Percentiles rank a stretch among this genome's conserved stretches.
These are phyloP conservation scores for Starmera quercuum DNA, from an alignment of 805 yeast species.

Conservation along the genomic window DNA sequence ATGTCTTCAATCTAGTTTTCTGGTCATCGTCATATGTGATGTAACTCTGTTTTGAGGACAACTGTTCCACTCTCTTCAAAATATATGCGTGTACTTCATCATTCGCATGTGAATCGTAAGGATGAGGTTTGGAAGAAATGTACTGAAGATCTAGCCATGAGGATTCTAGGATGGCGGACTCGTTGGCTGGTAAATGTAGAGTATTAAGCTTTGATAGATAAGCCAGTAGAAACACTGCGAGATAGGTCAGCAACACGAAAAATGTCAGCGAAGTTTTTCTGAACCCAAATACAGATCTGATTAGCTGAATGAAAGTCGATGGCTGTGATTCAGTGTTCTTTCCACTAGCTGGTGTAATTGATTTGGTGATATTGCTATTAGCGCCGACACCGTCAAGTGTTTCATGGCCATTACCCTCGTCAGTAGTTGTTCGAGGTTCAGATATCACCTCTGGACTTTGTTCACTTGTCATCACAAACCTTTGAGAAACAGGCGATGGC, in stretches of 20 bases:
- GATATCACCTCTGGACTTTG: no score
- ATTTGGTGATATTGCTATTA: no score
- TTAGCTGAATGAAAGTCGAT: conserved; percentile 11
- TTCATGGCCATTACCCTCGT: no score
- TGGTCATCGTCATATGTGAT: conserved; percentile 30
- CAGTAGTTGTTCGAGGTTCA: no score
- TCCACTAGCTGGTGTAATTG: no score
- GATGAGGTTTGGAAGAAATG: conserved; percentile 63
- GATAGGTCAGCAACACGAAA: conserved; percentile 40
- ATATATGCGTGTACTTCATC: conserved; percentile 70
- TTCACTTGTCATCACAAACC: no score
- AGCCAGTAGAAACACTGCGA: conserved; percentile 31
- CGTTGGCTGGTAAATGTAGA: conserved; percentile 34
- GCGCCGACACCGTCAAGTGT: no score
- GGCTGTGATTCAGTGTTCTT: no score
- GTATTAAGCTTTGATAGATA: conserved; percentile 32
- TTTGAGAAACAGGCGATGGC: no score
- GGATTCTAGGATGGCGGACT: conserved; percentile 28
- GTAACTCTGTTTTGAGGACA: conserved; percentile 21
- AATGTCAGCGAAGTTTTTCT: conserved; percentile 64
- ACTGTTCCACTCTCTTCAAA: conserved; percentile 29
- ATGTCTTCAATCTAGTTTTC: conserved; percentile 29
- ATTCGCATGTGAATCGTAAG: conserved; percentile 72
- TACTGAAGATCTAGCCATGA: conserved; percentile 70
- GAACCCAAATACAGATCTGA: conserved; percentile 56